Conservation (phyloP, 176 grass and related monocot species). For the Zoysia pacifica region DNA sequence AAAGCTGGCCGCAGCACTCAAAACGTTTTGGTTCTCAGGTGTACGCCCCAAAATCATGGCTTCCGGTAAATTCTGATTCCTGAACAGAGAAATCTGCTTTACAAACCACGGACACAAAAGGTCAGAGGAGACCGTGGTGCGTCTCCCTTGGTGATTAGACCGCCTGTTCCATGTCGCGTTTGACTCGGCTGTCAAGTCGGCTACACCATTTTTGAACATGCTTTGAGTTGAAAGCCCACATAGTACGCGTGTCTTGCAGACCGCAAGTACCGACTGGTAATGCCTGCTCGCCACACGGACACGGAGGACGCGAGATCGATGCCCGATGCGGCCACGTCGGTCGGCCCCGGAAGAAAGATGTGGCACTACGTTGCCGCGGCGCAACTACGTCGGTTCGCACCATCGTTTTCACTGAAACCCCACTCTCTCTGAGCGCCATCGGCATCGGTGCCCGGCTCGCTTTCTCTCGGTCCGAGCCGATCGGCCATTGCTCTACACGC, state of each 20-base stretch:
- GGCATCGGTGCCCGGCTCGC: conserved; percentile 24
- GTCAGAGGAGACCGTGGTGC: not conserved
- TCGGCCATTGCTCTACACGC: conserved; percentile 28
- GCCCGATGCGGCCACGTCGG: not conserved
- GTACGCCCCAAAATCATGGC: not conserved
- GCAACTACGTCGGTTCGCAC: not conserved
- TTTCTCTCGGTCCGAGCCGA: conserved; percentile 42
- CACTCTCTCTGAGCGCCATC: not conserved
- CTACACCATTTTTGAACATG: not conserved
- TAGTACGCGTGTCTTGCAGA: not conserved
- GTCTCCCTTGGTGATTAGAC: conserved; percentile 20
- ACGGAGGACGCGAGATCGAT: not conserved
- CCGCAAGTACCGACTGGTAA: not conserved
- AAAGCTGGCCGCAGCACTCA: not conserved
- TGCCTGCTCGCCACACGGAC: not conserved
- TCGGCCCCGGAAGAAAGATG: not conserved
- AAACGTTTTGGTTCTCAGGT: not conserved
- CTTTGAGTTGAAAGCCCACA: not conserved
- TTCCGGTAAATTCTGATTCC: conserved; percentile 2
- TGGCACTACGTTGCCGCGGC: not conserved
- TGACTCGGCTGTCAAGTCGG: conserved; percentile 32
- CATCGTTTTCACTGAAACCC: conserved; percentile 39
- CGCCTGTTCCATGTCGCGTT: not conserved
- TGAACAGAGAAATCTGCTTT: not conserved
- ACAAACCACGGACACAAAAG: not conserved